A percentile compares a stretch with the other conserved stretches of the same genome.
Conservation (phyloP, 805 yeast species). For the Candida endomychidarum region DNA sequence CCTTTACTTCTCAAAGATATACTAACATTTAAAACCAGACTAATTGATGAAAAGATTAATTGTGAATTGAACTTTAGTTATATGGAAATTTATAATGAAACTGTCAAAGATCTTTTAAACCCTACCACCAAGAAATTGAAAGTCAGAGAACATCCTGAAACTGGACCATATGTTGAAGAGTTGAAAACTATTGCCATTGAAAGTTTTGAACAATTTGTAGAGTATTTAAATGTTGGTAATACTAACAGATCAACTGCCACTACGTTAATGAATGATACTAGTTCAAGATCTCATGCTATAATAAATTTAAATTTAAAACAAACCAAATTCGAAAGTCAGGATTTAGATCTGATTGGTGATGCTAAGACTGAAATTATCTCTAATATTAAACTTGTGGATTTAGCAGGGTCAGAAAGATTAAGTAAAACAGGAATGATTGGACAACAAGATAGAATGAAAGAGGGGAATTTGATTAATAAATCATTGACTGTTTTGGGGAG, state of each 20-base stretch:
- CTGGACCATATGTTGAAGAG: conserved; percentile 74
- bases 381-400: conserved; percentile 66
- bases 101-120: conserved; percentile 56
- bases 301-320: conserved; percentile 63
- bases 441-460: conserved; percentile 55
- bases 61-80: conserved; percentile 53
- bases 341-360: conserved; percentile 30
- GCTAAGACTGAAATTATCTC: conserved; percentile 53
- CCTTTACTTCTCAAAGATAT: conserved; percentile 52
- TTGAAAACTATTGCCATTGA: conserved; percentile 52
- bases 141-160: conserved; percentile 64
- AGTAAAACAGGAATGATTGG: conserved; percentile 61
- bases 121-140: conserved; percentile 31
- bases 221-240: conserved; percentile 52
- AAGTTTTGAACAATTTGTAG: conserved; percentile 49
- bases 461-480: conserved; percentile 76
- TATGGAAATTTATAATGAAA: conserved; percentile 77
- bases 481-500: conserved; percentile 78
- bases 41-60: conserved; percentile 37
- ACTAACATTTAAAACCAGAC: conserved; percentile 40
- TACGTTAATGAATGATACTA: conserved; percentile 68
- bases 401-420: conserved; percentile 82
- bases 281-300: conserved; percentile 82
- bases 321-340: conserved; percentile 34
- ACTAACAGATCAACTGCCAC: conserved; percentile 63